Conservation (phyloP, 148 eudicot species). For the Dysphania ambrosioides region DNA sequence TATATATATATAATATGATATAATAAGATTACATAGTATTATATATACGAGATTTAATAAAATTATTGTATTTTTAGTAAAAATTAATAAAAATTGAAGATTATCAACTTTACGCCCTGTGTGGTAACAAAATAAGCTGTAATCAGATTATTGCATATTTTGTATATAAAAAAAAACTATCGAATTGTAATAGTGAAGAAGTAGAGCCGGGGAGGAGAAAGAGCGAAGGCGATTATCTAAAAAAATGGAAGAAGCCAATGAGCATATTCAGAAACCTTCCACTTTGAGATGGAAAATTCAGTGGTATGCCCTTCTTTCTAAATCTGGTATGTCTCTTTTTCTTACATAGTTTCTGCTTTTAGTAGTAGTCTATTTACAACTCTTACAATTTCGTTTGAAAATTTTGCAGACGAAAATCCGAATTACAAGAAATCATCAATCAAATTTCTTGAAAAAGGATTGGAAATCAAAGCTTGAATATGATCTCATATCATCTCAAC, state of each 20-base stretch:
- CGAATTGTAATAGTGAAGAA: background rate
- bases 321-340: slow-evolving; percentile 20
- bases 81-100: too few relatives aligned
- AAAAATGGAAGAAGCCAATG: slow-evolving; percentile 13
- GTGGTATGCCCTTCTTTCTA: slow-evolving; percentile 54
- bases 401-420: slow-evolving; percentile 37
- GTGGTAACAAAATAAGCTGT: too few relatives aligned
- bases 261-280: slow-evolving; percentile 28
- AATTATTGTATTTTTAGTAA: too few relatives aligned
- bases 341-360: background rate
- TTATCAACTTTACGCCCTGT: too few relatives aligned
- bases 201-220: background rate
- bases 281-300: slow-evolving; percentile 68
- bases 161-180: too few relatives aligned
- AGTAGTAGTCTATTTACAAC: background rate
- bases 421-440: slow-evolving; percentile 31
- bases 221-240: background rate
- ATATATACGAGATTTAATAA: too few relatives aligned
- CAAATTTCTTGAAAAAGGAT: slow-evolving; percentile 57
- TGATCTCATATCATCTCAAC: slow-evolving; percentile 50
- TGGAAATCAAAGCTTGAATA: slow-evolving; percentile 43
- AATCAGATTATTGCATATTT: too few relatives aligned
- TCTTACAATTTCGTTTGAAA: background rate
- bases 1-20: too few relatives aligned
- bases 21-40: too few relatives aligned